Evolutionary conservation across 2,329 filamentous ascomycete species (phyloP).

Genomic region (Neopestalotiopsis clavispora): DNA sequence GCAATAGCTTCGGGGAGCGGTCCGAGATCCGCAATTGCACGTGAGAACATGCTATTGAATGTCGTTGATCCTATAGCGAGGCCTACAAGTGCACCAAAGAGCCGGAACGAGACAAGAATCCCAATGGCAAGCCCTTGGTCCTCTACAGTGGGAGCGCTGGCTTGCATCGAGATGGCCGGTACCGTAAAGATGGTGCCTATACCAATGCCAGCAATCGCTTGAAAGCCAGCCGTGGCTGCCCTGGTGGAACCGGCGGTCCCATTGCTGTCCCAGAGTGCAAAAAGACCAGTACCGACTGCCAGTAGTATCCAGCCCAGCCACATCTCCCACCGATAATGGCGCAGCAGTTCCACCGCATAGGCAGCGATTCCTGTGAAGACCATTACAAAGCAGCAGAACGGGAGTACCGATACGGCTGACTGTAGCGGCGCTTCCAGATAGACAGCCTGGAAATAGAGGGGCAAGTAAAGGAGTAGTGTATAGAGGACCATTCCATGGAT

Average conservation of each 20-base stretch:
- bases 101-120: slow-evolving; percentile 37
- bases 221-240: slow-evolving; percentile 27
- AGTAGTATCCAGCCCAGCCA: slow-evolving; percentile 29
- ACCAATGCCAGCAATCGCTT: slow-evolving; percentile 33
- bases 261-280: slow-evolving; percentile 22
- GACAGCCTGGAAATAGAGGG: slow-evolving; percentile 40
- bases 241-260: slow-evolving; percentile 21
- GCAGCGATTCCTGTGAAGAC: slow-evolving; percentile 24
- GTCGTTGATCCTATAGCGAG: slow-evolving; percentile 39
- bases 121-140: slow-evolving; percentile 41
- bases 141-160: slow-evolving; percentile 36
- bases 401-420: slow-evolving; percentile 34
- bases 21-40: slow-evolving; percentile 22
- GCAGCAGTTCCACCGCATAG: neutral
- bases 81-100: slow-evolving; percentile 42
- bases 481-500: slow-evolving; percentile 38
- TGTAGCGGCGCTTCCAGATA: slow-evolving; percentile 31
- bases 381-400: slow-evolving; percentile 26
- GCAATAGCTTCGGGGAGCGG: slow-evolving; percentile 23
- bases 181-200: slow-evolving; percentile 23
- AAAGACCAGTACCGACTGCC: slow-evolving; percentile 25
- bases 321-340: slow-evolving; percentile 26
- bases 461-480: slow-evolving; percentile 36
- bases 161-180: slow-evolving; percentile 36
- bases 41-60: slow-evolving; percentile 37